These are phyloP conservation scores for Thermoascus crustaceus DNA, from an alignment of 2,329 filamentous ascomycete species.

Conservation along the genomic window DNA sequence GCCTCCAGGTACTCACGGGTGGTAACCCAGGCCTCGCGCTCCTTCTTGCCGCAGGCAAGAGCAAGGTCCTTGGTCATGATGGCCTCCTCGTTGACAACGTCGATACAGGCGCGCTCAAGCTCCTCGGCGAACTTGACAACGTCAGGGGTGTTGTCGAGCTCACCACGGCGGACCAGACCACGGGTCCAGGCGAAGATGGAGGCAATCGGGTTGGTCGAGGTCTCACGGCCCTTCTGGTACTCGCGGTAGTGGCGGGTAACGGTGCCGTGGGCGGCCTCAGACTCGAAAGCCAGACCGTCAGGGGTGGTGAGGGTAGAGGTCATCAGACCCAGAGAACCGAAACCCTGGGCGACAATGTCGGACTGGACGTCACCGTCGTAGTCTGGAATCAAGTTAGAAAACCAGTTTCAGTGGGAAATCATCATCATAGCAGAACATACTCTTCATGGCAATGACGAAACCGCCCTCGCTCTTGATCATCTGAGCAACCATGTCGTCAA, in stretches of 20 bases:
- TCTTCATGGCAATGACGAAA: slow-evolving; percentile 97
- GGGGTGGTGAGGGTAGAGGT: slow-evolving; percentile 95
- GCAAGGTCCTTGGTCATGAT: slow-evolving; percentile 99
- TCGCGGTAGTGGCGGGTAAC: slow-evolving; percentile 98
- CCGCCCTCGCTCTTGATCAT: slow-evolving; percentile 99
- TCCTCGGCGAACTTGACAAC: slow-evolving; percentile 83
- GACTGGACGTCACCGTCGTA: slow-evolving; percentile 99
- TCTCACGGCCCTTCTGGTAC: slow-evolving; percentile 96
- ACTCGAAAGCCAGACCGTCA: slow-evolving; percentile 93
- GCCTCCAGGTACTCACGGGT: slow-evolving; percentile 87
- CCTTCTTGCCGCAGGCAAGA: slow-evolving; percentile 84
- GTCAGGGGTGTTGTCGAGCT: slow-evolving; percentile 87
- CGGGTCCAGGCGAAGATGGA: slow-evolving; percentile 99
- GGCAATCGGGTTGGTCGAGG: slow-evolving; percentile 96
- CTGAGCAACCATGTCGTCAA: slow-evolving; percentile 99
- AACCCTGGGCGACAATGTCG: slow-evolving; percentile 95
- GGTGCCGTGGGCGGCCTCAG: slow-evolving; percentile 95
- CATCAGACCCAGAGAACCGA: slow-evolving; percentile 96
- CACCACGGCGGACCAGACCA: slow-evolving; percentile 84
- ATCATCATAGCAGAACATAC: no score
- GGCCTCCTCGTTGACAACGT: slow-evolving; percentile 86
- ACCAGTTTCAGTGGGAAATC: slow-evolving; percentile 9
- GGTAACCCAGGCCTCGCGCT: slow-evolving; percentile 77
- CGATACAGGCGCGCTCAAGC: slow-evolving; percentile 86
- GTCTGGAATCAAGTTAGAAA: slow-evolving; percentile 49